Percentiles rank a stretch among this genome's conserved stretches.
Conservation (phyloP, 768 basidiomycete species). For the Serendipita sp. region DNA sequence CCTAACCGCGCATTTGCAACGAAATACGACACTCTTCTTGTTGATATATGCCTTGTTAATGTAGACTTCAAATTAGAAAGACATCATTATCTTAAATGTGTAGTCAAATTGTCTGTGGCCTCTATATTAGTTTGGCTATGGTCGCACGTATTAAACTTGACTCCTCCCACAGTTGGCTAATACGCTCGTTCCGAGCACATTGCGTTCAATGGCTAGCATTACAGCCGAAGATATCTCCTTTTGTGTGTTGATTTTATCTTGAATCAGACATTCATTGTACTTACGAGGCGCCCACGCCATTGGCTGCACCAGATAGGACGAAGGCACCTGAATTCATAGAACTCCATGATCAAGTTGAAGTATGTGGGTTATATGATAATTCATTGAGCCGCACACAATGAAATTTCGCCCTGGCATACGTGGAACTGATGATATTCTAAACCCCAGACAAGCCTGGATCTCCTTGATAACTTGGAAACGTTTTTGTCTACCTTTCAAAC, state of each 20-base stretch:
- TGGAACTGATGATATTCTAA: background rate
- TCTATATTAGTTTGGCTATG: no score
- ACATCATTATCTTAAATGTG: no score
- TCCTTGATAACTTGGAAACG: conserved; percentile 74
- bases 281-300: background rate
- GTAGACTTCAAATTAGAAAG: no score
- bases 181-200: background rate
- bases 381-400: background rate
- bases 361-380: conserved; percentile 16
- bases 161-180: no score
- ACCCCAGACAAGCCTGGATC: conserved; percentile 60
- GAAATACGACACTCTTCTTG: no score
- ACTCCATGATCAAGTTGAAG: conserved; percentile 84
- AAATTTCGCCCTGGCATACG: background rate
- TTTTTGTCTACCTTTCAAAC: conserved; percentile 93
- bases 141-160: no score
- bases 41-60: no score
- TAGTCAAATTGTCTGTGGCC: no score
- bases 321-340: conserved; percentile 58
- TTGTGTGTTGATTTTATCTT: background rate
- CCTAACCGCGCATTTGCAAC: background rate
- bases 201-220: background rate
- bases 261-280: background rate
- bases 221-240: background rate
- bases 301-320: conserved; percentile 18